Percentiles rank a stretch among this genome's conserved stretches.
Conservation (phyloP, 495 filamentous ascomycete genomes). For the Lasiosphaeria hispida region DNA sequence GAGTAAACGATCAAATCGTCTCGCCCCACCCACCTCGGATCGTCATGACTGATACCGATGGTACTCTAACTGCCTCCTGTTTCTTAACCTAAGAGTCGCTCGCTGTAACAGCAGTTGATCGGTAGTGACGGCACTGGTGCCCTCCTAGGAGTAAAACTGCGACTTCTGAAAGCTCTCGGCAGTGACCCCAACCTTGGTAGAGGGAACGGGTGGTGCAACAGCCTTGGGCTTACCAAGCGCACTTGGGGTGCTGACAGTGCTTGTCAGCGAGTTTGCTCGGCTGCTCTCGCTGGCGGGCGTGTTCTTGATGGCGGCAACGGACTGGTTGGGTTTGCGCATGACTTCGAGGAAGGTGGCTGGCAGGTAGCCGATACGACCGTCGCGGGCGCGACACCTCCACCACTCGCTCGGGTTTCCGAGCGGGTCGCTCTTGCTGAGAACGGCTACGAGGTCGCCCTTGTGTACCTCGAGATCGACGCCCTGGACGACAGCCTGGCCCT, state of each 20-base stretch:
- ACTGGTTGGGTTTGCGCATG: conserved; percentile 58
- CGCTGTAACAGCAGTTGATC: too few relatives aligned
- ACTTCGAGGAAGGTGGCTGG: conserved; percentile 85
- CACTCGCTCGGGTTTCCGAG: conserved; percentile 89
- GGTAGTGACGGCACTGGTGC: neutral
- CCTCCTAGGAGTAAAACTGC: conserved; percentile 69
- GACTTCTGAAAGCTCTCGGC: conserved; percentile 90
- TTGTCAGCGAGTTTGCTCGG: conserved; percentile 48
- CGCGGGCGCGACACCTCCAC: conserved; percentile 94
- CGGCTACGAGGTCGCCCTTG: conserved; percentile 94
- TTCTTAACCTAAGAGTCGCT: too few relatives aligned
- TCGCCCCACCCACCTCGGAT: too few relatives aligned
- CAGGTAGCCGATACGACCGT: conserved; percentile 87
- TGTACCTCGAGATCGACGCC: conserved; percentile 88
- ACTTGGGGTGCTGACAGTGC: conserved; percentile 37
- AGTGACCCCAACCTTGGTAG: conserved; percentile 62
- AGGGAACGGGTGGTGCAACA: conserved; percentile 51
- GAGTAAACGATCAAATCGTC: too few relatives aligned
- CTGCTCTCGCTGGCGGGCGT: conserved; percentile 49
- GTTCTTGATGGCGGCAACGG: conserved; percentile 54
- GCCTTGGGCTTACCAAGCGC: conserved; percentile 33
- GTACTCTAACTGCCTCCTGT: too few relatives aligned
- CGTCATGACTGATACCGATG: too few relatives aligned
- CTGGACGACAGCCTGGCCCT: conserved; percentile 52
- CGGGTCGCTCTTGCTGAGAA: conserved; percentile 89